Evolutionary conservation across 441 rosid genomes (phyloP).

Genomic region (Eutrema salsugineum): DNA sequence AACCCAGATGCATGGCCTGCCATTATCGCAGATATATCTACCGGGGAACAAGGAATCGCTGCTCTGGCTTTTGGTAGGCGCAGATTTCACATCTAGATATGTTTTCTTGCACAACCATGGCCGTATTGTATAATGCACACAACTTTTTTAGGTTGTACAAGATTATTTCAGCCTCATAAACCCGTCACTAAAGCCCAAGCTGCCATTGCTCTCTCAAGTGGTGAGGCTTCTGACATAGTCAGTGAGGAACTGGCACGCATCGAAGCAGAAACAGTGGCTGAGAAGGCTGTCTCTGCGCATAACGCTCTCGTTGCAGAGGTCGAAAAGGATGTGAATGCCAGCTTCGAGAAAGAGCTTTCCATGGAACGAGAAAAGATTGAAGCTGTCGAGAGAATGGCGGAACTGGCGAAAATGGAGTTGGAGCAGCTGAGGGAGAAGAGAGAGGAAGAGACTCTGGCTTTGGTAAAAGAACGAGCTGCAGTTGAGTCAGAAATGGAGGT

Average conservation of each 20-base stretch:
- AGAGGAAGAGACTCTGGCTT: conserved; percentile 62
- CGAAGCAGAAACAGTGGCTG: conserved; percentile 96
- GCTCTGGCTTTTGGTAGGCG: conserved; percentile 93
- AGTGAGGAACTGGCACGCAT: conserved; percentile 91
- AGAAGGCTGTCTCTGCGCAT: conserved; percentile 90
- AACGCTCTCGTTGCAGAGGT: conserved; percentile 88
- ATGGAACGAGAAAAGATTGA: conserved; percentile 78
- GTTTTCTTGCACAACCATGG: conserved; percentile 24
- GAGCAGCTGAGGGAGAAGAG: conserved; percentile 73
- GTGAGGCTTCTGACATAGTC: conserved; percentile 82
- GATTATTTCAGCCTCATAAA: conserved; percentile 93
- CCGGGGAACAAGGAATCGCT: conserved; percentile 86
- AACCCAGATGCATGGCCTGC: conserved; percentile 96
- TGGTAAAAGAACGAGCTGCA: conserved; percentile 78
- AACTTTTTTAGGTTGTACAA: conserved; percentile 64
- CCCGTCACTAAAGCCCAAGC: conserved; percentile 98
- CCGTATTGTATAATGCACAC: conserved; percentile 10
- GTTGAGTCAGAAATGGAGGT: conserved; percentile 89
- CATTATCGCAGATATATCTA: conserved; percentile 74
- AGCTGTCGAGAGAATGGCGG: conserved; percentile 89
- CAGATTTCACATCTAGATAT: conserved; percentile 14
- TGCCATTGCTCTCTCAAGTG: conserved; percentile 88
- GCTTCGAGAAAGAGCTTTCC: conserved; percentile 76
- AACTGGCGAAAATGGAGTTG: conserved; percentile 69
- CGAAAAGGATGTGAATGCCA: conserved; percentile 80